These are phyloP conservation scores for Lasiosphaeria hispida DNA, from an alignment of 495 filamentous ascomycete genomes.

Conservation along the genomic window DNA sequence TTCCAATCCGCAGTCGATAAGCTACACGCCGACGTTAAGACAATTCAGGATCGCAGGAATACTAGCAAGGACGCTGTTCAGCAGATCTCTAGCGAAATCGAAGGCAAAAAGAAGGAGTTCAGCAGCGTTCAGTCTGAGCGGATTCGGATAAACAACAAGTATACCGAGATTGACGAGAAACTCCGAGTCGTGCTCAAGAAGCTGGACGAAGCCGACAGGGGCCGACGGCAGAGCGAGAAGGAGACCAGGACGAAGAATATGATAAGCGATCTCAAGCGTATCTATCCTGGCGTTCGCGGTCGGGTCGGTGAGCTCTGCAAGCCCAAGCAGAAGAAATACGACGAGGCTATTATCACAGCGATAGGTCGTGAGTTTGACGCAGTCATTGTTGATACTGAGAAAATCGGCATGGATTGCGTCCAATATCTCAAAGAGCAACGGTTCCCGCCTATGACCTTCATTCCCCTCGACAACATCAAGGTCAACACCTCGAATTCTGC, in stretches of 20 bases:
- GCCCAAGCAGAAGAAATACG: constrained; percentile 93
- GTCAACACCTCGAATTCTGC: constrained; percentile 84
- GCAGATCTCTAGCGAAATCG: constrained; percentile 71
- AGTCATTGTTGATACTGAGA: constrained; percentile 94
- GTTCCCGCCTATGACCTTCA: constrained; percentile 81
- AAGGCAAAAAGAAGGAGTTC: constrained; percentile 84
- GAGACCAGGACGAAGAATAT: constrained; percentile 74
- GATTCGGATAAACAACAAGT: constrained; percentile 69
- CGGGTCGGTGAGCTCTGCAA: constrained; percentile 90
- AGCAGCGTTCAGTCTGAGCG: constrained; percentile 84
- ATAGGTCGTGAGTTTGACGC: constrained; percentile 91
- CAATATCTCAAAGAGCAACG: constrained; percentile 90
- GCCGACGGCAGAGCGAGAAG: constrained; percentile 76
- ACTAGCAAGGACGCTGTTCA: constrained; percentile 59
- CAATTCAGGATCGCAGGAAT: constrained; percentile 64
- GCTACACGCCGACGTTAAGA: constrained; percentile 67
- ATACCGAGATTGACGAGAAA: constrained; percentile 88
- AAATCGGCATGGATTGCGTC: constrained; percentile 90
- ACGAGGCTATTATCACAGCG: constrained; percentile 87
- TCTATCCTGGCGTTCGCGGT: constrained; percentile 88
- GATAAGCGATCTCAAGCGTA: constrained; percentile 79
- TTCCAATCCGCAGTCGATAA: constrained; percentile 70
- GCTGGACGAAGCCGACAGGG: constrained; percentile 77
- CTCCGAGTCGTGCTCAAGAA: constrained; percentile 74
- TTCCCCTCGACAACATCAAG: constrained; percentile 95